phyloP scores from a whole-genome alignment of 352 stramenopile genomes.

The Phytophthora multivora region DNA sequence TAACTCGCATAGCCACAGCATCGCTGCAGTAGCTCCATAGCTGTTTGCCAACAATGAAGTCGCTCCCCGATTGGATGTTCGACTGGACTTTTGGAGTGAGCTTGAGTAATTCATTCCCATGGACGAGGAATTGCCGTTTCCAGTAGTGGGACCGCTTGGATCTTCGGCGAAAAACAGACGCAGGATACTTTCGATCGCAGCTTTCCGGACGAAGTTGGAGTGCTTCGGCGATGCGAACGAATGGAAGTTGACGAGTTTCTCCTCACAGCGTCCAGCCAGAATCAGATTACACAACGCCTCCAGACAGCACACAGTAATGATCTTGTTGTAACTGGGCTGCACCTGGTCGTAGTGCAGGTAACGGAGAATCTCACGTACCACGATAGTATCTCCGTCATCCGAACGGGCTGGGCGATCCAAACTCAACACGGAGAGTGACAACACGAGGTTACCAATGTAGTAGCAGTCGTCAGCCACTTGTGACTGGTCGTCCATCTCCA shows the following conservation, averaged over 20 bases:
- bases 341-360: slow-evolving; percentile 88
- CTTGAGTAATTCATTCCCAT: slow-evolving; percentile 24
- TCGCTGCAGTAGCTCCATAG: slow-evolving; percentile 67
- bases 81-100: slow-evolving; percentile 19
- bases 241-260: slow-evolving; percentile 73
- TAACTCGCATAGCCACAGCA: slow-evolving; percentile 73
- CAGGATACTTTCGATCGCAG: slow-evolving; percentile 84
- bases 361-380: slow-evolving; percentile 76
- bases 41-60: slow-evolving; percentile 47
- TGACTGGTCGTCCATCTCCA: slow-evolving; percentile 87
- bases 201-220: slow-evolving; percentile 76
- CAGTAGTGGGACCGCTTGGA: slow-evolving; percentile 35
- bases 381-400: slow-evolving; percentile 45
- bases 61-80: slow-evolving; percentile 10
- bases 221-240: slow-evolving; percentile 79
- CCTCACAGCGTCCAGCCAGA: slow-evolving; percentile 65
- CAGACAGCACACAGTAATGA: slow-evolving; percentile 80
- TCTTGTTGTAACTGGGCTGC: slow-evolving; percentile 83
- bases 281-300: slow-evolving; percentile 84
- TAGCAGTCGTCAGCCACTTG: slow-evolving; percentile 87
- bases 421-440: slow-evolving; percentile 72
- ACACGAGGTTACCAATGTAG: slow-evolving; percentile 80
- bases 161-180: slow-evolving; percentile 87
- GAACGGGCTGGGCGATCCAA: slow-evolving; percentile 63
- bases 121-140: slow-evolving; percentile 10